These are phyloP conservation scores for Cyclotella baltica DNA, from an alignment of 108 stramenopile genomes.

Conservation along the genomic window DNA sequence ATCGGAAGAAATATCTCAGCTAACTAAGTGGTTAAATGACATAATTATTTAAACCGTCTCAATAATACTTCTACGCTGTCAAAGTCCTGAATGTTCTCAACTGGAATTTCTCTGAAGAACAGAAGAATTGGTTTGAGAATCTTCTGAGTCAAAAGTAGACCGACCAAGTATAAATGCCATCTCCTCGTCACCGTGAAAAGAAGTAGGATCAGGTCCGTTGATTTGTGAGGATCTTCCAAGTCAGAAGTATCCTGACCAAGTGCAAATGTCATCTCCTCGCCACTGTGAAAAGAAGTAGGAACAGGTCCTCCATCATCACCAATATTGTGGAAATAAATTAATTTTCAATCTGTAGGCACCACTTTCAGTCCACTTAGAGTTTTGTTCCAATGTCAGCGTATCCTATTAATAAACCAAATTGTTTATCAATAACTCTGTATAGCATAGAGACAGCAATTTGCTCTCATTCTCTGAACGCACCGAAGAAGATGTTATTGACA, in stretches of 20 bases:
- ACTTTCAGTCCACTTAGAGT: slow-evolving; percentile 29
- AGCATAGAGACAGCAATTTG: slow-evolving; percentile 20
- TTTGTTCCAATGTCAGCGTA: neutral
- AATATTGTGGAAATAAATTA: slow-evolving; percentile 52
- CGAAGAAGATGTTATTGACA: neutral
- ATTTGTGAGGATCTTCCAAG: too few species aligned
- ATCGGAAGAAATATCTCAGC: too few species aligned
- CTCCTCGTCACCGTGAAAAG: too few species aligned
- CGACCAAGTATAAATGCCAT: too few species aligned
- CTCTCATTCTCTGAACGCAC: slow-evolving; percentile 10
- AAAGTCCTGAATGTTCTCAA: slow-evolving; percentile 9
- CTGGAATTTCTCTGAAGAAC: slow-evolving; percentile 50
- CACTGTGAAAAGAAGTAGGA: slow-evolving; percentile 49
- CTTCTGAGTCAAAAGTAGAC: too few species aligned
- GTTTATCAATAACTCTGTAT: slow-evolving; percentile 3
- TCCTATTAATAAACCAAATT: neutral
- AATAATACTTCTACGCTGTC: too few species aligned
- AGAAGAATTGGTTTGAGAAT: too few species aligned
- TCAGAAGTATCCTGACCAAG: too few species aligned
- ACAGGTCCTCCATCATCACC: slow-evolving; percentile 44
- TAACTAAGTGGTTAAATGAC: too few species aligned
- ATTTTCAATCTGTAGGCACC: slow-evolving; percentile 42
- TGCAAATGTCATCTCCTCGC: too few species aligned
- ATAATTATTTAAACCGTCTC: too few species aligned
- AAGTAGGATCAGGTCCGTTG: too few species aligned